A percentile compares a stretch with the other conserved stretches of the same genome.
Conservation (phyloP, 257 asterid species). For the Leptodermis oblonga region DNA sequence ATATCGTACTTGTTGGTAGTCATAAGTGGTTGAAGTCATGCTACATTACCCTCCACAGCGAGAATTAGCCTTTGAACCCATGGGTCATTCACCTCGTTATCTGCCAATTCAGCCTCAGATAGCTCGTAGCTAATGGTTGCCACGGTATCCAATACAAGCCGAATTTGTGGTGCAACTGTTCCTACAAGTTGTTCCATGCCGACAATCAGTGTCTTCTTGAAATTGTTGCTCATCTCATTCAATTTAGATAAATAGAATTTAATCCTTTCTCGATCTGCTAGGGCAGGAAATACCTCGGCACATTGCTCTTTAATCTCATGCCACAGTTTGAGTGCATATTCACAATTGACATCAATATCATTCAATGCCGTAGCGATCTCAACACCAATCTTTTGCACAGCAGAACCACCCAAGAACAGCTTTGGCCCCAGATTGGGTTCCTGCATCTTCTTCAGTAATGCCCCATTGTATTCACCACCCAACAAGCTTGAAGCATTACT, state of each 20-base stretch:
- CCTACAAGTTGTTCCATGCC: conserved; percentile 85
- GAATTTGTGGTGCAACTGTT: conserved; percentile 69
- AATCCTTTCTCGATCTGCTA: no score
- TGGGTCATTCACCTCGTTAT: conserved; percentile 91
- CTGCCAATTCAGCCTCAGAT: conserved; percentile 91
- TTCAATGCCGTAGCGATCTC: conserved; percentile 88
- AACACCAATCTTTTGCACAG: conserved; percentile 79
- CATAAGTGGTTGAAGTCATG: no score
- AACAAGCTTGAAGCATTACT: no score
- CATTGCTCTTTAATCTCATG: no score
- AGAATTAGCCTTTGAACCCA: conserved; percentile 98
- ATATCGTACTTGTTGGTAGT: no score
- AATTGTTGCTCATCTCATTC: no score
- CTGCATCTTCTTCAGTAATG: conserved; percentile 81
- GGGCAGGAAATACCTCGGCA: no score
- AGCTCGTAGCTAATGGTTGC: conserved; percentile 87
- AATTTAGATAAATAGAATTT: no score
- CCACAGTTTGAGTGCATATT: no score
- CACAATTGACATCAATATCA: no score
- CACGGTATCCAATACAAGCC: conserved; percentile 78
- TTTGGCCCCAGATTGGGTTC: conserved; percentile 87
- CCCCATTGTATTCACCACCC: no score
- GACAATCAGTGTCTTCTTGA: conserved; percentile 47
- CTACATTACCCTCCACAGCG: conserved; percentile 70
- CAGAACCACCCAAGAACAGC: conserved; percentile 85